Evolutionary conservation across 2,329 filamentous ascomycete genomes (phyloP), one percentile per base, ranked within the genome.

Genomic region (Didymellaceae sp.): DNA sequence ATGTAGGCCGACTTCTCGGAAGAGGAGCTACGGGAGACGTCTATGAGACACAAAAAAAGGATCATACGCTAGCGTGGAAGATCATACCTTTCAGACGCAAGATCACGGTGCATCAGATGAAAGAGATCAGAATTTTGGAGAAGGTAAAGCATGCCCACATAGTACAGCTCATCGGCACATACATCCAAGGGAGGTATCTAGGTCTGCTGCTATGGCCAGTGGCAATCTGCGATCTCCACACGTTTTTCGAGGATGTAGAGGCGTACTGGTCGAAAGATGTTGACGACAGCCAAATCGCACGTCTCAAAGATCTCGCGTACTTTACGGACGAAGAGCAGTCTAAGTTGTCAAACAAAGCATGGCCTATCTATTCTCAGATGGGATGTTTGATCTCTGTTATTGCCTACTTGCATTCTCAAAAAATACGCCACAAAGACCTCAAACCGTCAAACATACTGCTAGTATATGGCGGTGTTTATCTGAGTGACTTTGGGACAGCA

Each of bases 401-500:
- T 4, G 50, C 47, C 11, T 66, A 61, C 35, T 33, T 66, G n/a
- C 63, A 66, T 38, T 21, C 21, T 14, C 46, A 63, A 17, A 47
- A 45, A 3, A 58, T 64, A 16, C 54, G 59, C 1, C 63, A 65
- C 28, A 62, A 65, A 41, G 62, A 66, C 22, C 25, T 66, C 10
- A 66, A 60, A 24, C 61, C 48, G 1, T 59, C 59, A 1, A 62
- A 59, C 17, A 59, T 61, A 21, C 43, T 62, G 1, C 41, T 65
- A 5, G 43, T 45, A 11, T 45, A 20, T 8, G 39, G 54, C 8
- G 33, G 42, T 4, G 18, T 64, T 3, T 62, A 55, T 50, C 17
- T 66, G 6, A 66, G 61, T n/a, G 61, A 65, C 32, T 65, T 66
- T 26, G 63, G 60, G 0, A 61, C 33, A 8, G 58, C 61, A 1